A percentile compares a stretch with the other conserved stretches of the same genome.
phyloP scores from a whole-genome alignment of 805 yeast species.

The Jamesozyma lodderae region DNA sequence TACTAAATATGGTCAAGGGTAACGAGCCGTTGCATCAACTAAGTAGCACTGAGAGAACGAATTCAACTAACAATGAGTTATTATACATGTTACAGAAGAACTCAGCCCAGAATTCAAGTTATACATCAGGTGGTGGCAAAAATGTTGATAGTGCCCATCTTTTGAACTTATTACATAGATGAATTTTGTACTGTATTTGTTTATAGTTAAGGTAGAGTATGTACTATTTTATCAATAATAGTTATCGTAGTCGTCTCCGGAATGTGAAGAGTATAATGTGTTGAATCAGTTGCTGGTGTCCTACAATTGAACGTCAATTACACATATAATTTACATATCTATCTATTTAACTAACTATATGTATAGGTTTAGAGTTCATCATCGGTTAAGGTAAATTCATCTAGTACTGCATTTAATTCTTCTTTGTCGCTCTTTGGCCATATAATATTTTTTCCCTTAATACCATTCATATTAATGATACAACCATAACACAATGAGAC shows the following conservation, averaged over 20 bases:
- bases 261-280: no score
- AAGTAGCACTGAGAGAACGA: neutral
- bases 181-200: no score
- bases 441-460: slow-evolving; percentile 31
- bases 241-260: no score
- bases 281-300: no score
- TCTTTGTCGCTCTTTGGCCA: slow-evolving; percentile 29
- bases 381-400: slow-evolving; percentile 41
- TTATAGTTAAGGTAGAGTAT: no score
- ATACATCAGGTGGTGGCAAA: neutral
- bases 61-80: slow-evolving; percentile 5
- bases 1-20: neutral
- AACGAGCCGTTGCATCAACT: neutral
- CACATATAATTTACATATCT: no score
- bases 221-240: no score
- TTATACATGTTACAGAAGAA: slow-evolving; percentile 5
- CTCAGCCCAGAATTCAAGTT: neutral
- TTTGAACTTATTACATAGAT: neutral
- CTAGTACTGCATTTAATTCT: slow-evolving; percentile 33
- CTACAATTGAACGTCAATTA: no score
- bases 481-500: slow-evolving; percentile 66
- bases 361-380: no score
- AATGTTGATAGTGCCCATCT: slow-evolving; percentile 1
- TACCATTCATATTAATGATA: slow-evolving; percentile 48
- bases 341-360: no score